Evolutionary conservation across 2,329 filamentous ascomycete genomes (phyloP).

Genomic region (Fulvia fulva): DNA sequence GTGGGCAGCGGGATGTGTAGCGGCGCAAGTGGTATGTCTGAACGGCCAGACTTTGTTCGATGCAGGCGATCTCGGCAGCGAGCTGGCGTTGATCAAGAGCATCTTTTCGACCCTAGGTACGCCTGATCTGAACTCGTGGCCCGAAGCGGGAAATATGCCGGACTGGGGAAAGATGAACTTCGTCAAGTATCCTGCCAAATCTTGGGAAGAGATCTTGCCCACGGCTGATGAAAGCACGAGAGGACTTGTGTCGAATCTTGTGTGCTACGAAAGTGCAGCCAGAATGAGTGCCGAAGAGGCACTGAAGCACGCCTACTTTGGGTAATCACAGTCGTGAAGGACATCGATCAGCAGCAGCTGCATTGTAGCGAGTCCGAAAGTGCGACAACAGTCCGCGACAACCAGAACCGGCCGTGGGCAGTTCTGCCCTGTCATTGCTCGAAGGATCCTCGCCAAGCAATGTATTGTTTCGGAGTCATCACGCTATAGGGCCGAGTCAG

Average conservation of each 20-base stretch:
- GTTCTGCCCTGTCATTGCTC: not conserved
- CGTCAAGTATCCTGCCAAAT: conserved; percentile 61
- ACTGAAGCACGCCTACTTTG: not conserved
- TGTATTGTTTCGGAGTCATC: not conserved
- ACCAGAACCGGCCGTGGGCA: not conserved
- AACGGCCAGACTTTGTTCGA: conserved; percentile 68
- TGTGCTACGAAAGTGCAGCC: conserved; percentile 67
- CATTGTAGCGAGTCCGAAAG: not conserved
- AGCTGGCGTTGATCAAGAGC: conserved; percentile 83
- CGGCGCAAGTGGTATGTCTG: conserved; percentile 66
- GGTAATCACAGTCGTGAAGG: not conserved
- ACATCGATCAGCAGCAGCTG: too few relatives aligned
- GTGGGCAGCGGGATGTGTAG: conserved; percentile 82
- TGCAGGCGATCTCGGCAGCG: conserved; percentile 84
- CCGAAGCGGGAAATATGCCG: conserved; percentile 66
- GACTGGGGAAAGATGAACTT: conserved; percentile 89
- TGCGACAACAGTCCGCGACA: not conserved
- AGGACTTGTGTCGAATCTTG: conserved; percentile 63
- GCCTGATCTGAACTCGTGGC: conserved; percentile 76
- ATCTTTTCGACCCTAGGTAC: conserved; percentile 92
- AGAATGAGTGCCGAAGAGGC: conserved; percentile 62
- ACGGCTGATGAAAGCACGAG: conserved; percentile 56
- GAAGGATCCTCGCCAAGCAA: not conserved
- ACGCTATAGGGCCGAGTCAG: not conserved
- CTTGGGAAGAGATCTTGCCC: conserved; percentile 69